Evolutionary conservation across 352 stramenopile genomes (phyloP).

Genomic region (Phytophthora vignae): DNA sequence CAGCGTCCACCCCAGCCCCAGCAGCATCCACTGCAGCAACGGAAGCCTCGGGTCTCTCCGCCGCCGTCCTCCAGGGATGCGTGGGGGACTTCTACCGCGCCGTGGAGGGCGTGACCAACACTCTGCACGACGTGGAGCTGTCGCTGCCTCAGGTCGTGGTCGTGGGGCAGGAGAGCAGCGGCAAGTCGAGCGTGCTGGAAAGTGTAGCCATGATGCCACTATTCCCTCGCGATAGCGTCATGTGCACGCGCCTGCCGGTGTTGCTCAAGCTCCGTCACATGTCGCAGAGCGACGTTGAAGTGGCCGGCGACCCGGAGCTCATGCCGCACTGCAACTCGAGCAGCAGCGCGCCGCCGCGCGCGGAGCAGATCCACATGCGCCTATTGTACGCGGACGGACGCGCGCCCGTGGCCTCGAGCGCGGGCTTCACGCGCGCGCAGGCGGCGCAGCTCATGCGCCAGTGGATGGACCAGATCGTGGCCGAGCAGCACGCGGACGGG

Average conservation of each 20-base stretch:
- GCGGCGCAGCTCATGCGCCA: slow-evolving; percentile 33
- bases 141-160: slow-evolving; percentile 51
- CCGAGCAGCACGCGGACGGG: slow-evolving; percentile 17
- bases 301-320: slow-evolving; percentile 28
- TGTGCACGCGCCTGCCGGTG: slow-evolving; percentile 55
- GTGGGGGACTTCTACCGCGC: slow-evolving; percentile 42
- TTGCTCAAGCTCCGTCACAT: slow-evolving; percentile 46
- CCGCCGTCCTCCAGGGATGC: slow-evolving; percentile 43
- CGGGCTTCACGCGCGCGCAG: slow-evolving; percentile 25
- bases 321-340: slow-evolving; percentile 22
- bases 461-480: slow-evolving; percentile 54
- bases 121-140: slow-evolving; percentile 14
- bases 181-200: slow-evolving; percentile 62
- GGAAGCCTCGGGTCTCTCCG: slow-evolving; percentile 12
- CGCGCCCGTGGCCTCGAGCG: slow-evolving; percentile 26
- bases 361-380: slow-evolving; percentile 37
- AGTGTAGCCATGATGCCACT: slow-evolving; percentile 53
- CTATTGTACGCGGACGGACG: slow-evolving; percentile 43
- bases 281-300: slow-evolving; percentile 16
- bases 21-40: too few species aligned
- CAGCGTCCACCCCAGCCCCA: too few species aligned
- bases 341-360: not conserved
- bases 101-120: slow-evolving; percentile 29
- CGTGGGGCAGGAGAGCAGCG: slow-evolving; percentile 54
- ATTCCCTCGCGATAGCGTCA: slow-evolving; percentile 46